Evolutionary conservation across 176 grass and related monocot species (phyloP), one percentile per base, ranked within the genome.

Genomic region (Oryza meyeriana): DNA sequence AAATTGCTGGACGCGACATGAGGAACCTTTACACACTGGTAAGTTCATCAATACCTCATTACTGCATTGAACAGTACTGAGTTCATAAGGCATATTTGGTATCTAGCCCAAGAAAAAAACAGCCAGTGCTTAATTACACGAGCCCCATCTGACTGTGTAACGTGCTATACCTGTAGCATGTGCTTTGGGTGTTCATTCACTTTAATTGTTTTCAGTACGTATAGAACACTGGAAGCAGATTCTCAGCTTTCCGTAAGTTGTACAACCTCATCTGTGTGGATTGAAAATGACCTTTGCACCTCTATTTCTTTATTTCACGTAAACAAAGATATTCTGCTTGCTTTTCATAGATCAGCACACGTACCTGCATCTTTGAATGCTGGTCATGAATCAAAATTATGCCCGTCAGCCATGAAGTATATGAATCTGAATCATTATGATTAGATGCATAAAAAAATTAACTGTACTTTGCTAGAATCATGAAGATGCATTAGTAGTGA

Each of bases 11-110:
- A 14, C 79, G 79, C 3, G 78, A 83, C 57, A 74, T 45, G 71
- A 88, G 90, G 81, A 93, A 87, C 71, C 90, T 98, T 85, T 98
- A 98, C 79, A 98, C 95, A n/a, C 86, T 94, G 69, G 95, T 98
- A 91, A 89, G 95, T 91, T 35, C 67, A 31, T 13, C 63, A 81
- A 31, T 76, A 66, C 18, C 31, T 57, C 38, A 40, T 39, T 69
- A 40, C 61, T 50, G 30, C 79, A 88, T 71, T 79, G 63, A 83
- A 64, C 13, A 39, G 33, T 79, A 64, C 68, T 74, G 32, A 74
- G 62, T 52, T 76, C 50, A n/a, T 28, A 39, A 24, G 40, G 24
- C 18, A 50, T 45, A 59, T 75, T 72, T 73, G 44, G 6, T 4
- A 48, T 78, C 27, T 65, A 75, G 24, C 26, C 36, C 52, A 59